Evolutionary conservation across 1,284 basidiomycete genomes (phyloP).

Genomic region (Ganoderma resinaceum): DNA sequence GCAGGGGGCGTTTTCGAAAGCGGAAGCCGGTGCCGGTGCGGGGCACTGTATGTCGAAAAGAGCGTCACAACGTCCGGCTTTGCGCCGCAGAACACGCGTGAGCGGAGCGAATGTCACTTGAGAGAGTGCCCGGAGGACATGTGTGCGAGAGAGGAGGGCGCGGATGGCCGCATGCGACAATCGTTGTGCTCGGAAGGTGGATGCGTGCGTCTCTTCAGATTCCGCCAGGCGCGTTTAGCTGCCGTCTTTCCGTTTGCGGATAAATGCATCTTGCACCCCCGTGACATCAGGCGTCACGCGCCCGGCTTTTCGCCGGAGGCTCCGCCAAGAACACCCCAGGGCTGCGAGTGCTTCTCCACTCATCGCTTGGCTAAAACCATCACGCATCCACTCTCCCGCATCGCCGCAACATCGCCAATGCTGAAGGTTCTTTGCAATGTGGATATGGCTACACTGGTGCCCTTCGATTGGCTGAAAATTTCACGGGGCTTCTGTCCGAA

Average conservation of each 20-base stretch:
- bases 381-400: background rate
- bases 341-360: background rate
- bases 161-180: background rate
- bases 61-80: background rate
- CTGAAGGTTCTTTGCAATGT: background rate
- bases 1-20: background rate
- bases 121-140: background rate
- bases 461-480: background rate
- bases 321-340: no score
- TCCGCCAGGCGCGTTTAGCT: no score
- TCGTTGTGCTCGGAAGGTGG: background rate
- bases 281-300: background rate
- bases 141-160: background rate
- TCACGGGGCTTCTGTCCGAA: background rate
- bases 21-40: background rate
- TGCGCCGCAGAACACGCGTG: constrained; percentile 4
- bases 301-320: background rate
- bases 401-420: background rate
- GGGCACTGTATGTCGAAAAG: background rate
- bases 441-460: background rate
- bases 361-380: background rate
- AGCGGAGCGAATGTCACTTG: constrained; percentile 2
- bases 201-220: background rate
- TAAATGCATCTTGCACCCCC: no score
- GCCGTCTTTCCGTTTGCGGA: no score